These are phyloP conservation scores for Colletotrichum sidae DNA, from an alignment of 2,329 filamentous ascomycete species.

Conservation along the genomic window DNA sequence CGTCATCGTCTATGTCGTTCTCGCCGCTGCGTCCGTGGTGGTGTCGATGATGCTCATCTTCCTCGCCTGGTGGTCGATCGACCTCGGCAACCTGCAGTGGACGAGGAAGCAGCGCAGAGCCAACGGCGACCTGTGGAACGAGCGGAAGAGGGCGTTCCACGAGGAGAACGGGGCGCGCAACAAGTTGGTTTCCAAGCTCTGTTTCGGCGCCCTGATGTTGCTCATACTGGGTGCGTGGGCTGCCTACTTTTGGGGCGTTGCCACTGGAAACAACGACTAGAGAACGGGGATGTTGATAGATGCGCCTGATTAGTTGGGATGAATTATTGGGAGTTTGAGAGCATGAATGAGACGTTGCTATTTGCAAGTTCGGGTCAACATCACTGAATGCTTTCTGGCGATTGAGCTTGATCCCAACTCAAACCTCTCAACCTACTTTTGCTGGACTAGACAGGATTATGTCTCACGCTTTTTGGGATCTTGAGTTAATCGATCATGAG, in stretches of 20 bases:
- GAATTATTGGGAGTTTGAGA: too few relatives aligned
- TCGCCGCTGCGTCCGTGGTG: conserved; percentile 61
- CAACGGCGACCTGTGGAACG: conserved; percentile 55
- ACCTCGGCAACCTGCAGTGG: conserved; percentile 66
- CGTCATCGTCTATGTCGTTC: conserved; percentile 65
- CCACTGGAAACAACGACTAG: conserved; percentile 60
- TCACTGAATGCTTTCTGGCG: too few relatives aligned
- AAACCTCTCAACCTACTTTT: too few relatives aligned
- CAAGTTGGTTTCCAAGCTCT: conserved; percentile 52
- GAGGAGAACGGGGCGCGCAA: conserved; percentile 51
- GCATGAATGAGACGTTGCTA: too few relatives aligned
- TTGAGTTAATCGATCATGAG: too few relatives aligned
- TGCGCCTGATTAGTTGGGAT: too few relatives aligned
- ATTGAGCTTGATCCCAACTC: too few relatives aligned
- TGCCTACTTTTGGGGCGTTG: conserved; percentile 71
- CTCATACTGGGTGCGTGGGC: conserved; percentile 64
- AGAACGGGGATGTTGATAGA: background rate
- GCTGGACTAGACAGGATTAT: too few relatives aligned
- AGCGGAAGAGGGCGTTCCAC: conserved; percentile 47
- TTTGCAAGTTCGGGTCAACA: too few relatives aligned
- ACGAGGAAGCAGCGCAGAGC: conserved; percentile 63
- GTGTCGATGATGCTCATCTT: conserved; percentile 56
- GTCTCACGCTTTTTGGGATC: too few relatives aligned
- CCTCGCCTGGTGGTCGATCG: conserved; percentile 49
- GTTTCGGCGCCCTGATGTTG: conserved; percentile 56